These are phyloP conservation scores for Aspergillus ellipticus DNA, from an alignment of 495 filamentous ascomycete species.

Conservation along the genomic window DNA sequence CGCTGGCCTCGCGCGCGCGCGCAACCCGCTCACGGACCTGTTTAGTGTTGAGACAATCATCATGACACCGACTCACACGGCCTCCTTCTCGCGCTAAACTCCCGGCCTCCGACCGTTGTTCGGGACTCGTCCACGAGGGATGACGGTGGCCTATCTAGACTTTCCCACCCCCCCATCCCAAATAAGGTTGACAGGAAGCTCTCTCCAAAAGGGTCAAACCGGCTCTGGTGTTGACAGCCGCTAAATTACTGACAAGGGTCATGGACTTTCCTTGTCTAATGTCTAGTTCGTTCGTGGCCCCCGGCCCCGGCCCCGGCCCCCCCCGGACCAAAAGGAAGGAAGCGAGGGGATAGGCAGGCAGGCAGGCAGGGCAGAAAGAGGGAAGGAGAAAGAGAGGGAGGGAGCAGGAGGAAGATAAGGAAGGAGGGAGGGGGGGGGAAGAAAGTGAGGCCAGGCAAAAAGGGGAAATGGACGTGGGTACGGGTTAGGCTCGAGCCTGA, in stretches of 20 bases:
- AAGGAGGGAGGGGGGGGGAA: constrained; percentile 5
- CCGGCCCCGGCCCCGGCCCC: background rate
- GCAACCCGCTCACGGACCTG: background rate
- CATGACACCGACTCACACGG: constrained; percentile 9
- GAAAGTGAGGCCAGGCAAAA: background rate
- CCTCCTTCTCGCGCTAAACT: constrained; percentile 11
- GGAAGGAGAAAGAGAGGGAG: background rate
- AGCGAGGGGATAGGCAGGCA: background rate
- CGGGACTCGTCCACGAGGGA: constrained; percentile 10
- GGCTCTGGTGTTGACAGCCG: background rate
- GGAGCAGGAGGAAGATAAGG: background rate
- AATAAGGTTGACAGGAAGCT: constrained; percentile 21
- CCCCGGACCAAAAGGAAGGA: constrained; percentile 4
- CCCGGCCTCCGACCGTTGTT: constrained; percentile 14
- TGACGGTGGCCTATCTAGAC: background rate
- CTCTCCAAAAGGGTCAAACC: constrained; percentile 1
- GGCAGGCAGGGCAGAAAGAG: background rate
- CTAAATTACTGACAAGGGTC: constrained; percentile 1
- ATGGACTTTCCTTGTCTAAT: background rate
- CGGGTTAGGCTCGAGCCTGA: background rate
- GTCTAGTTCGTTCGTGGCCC: background rate
- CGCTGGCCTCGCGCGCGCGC: too few species aligned
- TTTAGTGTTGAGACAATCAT: background rate
- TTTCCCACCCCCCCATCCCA: background rate
- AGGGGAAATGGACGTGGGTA: constrained; percentile 7